Evolutionary conservation across 345 rosid genomes (phyloP).

Genomic region (Trapa bicornis): DNA sequence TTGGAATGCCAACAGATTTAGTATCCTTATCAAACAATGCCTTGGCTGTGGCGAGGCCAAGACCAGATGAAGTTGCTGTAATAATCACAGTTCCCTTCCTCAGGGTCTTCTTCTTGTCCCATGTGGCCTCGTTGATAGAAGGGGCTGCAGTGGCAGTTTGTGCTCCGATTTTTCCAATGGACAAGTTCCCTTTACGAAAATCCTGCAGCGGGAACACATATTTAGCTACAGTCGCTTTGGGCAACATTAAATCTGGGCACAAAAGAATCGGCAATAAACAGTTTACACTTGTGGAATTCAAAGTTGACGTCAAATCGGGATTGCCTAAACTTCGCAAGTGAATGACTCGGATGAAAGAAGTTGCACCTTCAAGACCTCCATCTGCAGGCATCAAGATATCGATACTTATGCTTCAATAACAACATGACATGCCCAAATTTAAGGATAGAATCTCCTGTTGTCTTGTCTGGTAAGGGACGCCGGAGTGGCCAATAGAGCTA

Average conservation of each 20-base stretch:
- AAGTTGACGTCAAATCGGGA: background rate
- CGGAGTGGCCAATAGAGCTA: too few species aligned
- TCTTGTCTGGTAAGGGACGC: too few species aligned
- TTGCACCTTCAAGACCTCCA: background rate
- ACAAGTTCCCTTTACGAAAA: conserved; percentile 24
- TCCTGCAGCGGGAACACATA: background rate
- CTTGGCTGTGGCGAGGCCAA: conserved; percentile 80
- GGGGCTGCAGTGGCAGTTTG: conserved; percentile 54
- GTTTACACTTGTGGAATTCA: background rate
- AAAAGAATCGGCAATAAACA: background rate
- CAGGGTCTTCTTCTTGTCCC: conserved; percentile 58
- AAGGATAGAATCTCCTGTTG: too few species aligned
- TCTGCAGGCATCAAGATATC: background rate
- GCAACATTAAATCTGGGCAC: background rate
- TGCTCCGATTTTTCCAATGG: conserved; percentile 39
- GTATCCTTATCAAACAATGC: conserved; percentile 85
- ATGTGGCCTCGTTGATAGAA: conserved; percentile 20
- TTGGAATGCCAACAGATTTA: conserved; percentile 61
- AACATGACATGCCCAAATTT: too few species aligned
- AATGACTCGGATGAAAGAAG: background rate
- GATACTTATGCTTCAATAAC: too few species aligned
- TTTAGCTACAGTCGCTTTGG: background rate
- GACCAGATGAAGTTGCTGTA: conserved; percentile 81
- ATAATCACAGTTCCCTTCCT: conserved; percentile 59
- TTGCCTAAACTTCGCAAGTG: background rate